Percentiles rank a stretch among this genome's conserved stretches.
Conservation (phyloP, 2,329 filamentous ascomycete species). For the Calycina marina region DNA sequence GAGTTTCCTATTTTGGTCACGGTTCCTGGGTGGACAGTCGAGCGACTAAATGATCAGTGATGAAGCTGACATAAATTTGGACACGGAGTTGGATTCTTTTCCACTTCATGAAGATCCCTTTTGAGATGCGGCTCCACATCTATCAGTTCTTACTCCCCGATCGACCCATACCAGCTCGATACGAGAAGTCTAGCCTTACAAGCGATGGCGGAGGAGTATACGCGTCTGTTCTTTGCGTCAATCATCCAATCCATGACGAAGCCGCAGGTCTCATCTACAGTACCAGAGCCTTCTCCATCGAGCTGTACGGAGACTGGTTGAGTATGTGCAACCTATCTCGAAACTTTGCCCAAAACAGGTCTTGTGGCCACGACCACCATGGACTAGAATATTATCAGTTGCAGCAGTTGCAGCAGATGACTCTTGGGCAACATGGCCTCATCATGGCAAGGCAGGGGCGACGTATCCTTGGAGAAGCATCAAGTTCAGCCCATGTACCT, state of each 20-base stretch:
- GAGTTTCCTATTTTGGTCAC: too few relatives aligned
- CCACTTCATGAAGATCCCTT: too few relatives aligned
- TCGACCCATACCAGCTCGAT: constrained; percentile 5
- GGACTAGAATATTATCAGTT: constrained; percentile 73
- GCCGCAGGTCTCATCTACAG: constrained; percentile 5
- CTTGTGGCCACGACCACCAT: too few relatives aligned
- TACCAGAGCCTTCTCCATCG: constrained; percentile 5
- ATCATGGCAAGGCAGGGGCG: too few relatives aligned
- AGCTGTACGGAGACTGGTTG: constrained; percentile 4
- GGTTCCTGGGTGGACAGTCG: too few relatives aligned
- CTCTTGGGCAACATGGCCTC: constrained; percentile 73
- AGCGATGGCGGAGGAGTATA: constrained; percentile 1
- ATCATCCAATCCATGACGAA: constrained; percentile 10
- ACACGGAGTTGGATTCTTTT: too few relatives aligned
- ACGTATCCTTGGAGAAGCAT: too few relatives aligned
- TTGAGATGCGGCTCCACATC: constrained; percentile 7
- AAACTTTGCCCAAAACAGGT: constrained; percentile 21
- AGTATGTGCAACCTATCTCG: constrained; percentile 6
- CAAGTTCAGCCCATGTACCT: too few relatives aligned
- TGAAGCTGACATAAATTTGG: too few relatives aligned
- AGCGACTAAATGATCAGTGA: too few relatives aligned
- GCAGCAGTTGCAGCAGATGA: constrained; percentile 73
- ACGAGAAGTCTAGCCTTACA: constrained; percentile 2
- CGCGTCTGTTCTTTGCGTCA: constrained; percentile 6
- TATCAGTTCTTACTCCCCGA: constrained; percentile 7